Base-by-base conservation (phyloP, 768 basidiomycete species). In the Tulasnella sp. region DNA sequence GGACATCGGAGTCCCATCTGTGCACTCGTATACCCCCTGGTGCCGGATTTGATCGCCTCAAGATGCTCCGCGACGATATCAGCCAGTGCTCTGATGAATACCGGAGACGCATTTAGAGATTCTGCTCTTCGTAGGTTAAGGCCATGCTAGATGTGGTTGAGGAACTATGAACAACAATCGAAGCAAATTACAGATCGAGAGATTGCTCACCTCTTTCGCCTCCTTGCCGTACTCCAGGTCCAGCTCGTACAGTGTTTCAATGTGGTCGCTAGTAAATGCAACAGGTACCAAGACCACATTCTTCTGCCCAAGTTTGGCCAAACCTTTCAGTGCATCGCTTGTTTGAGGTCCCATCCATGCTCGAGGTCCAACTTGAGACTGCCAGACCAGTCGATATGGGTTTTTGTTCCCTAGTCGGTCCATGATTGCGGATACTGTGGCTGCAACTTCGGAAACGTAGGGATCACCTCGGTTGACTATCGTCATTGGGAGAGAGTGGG, bases 291-390 rank as follows among this genome's bases (percentile, higher is more conserved):
- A 69, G 50, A 96, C 61, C 31, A 69, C 58, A 54, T 72, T 64
- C 56, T 70, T 70, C 51, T 67, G 57, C 5, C 70, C 70, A 24
- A 61, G 61, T 61, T 67, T 65, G 25, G 65, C 66, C 20, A 68
- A 60, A 0, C 71, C 72, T 57, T 95, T 89, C 62, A 99, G 69
- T 39, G 91, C 86, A 47, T 88, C 90, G 15, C 76, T 72, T 1
- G 95, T 99, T 65, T 96, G 91, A 70, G 89, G 90, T 3, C 95
- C 95, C 77, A 98, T 87, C 95, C 95, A 98, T 16, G 92, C 86
- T 32, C 81, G 83, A 3, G 95, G 95, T 3, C 95, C 95, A 41
- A 99, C 95, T 65, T 98, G 84, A 5, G 83, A 87, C 69, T 99
- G 95, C 95, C 95, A 99, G 1, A 92, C 88, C 50, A 98, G 73